Base-by-base conservation (phyloP, 768 basidiomycete species). In the Cystobasidium tubakii region DNA sequence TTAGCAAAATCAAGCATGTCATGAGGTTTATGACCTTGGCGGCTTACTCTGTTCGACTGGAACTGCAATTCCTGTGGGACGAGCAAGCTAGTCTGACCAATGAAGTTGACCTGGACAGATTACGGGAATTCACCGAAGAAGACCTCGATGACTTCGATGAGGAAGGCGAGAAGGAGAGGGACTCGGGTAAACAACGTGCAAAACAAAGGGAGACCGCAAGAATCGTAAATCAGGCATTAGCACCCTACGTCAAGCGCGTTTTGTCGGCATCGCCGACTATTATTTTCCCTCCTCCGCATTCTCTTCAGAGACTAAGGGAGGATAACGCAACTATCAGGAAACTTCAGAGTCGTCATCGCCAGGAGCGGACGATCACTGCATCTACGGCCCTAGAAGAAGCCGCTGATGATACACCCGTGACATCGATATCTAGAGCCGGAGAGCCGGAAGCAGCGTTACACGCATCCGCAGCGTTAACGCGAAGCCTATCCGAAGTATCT, bases 221-320 rank as follows among this genome's bases (percentile, higher is more conserved):
- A 39, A 23, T 66, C 1, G 34, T 75, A 36, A 62, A 29, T 27
- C 42, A 72, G 23, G 50, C 74, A 31, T 25, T 94, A n/a, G 86
- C 89, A 46, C 89, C 90, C 1, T 99, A 96, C 80, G 83, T 84
- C 77, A 87, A 84, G 75, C 93, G 90, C 1, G 92, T 92, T 79
- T 90, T 97, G 34, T 98, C 96, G 1, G 90, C 92, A 53, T 97
- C 94, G 1, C 90, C 94, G 0, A 92, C 93, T 0, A 83, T 97
- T 60, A 87, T 91, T 3, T 96, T 96, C 80, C 90, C 89, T 17
- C 92, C 95, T 27, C 96, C 96, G 2, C 89, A 91, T 79, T 89
- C 93, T 7, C 86, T 99, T 46, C 84, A 86, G 1, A 86, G 86
- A 57, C 96, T 98, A 92, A 89, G 90, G 78, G 88, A 90, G 77